A percentile compares a stretch with the other conserved stretches of the same genome.
Conservation (phyloP, 345 rosid species). For the Anacardium occidentale region DNA sequence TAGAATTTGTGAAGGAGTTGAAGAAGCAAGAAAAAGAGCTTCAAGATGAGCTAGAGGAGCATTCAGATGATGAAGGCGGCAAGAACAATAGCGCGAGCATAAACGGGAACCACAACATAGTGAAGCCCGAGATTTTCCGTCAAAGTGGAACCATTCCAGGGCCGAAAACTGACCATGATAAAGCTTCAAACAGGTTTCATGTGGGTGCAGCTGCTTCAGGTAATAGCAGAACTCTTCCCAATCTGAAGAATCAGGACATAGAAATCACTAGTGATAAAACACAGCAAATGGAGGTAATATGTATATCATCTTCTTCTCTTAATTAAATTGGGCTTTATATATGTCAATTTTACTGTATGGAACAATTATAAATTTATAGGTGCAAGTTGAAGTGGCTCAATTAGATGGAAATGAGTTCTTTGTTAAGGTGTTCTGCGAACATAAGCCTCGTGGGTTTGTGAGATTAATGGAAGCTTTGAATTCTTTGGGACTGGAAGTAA, state of each 20-base stretch:
- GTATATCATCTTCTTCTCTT: background rate
- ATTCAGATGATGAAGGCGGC: slow-evolving; percentile 61
- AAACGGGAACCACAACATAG: slow-evolving; percentile 24
- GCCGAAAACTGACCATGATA: slow-evolving; percentile 24
- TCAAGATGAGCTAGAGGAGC: slow-evolving; percentile 80
- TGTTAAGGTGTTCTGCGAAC: slow-evolving; percentile 87
- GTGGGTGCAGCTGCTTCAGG: slow-evolving; percentile 31
- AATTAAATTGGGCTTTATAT: background rate
- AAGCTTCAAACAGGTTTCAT: slow-evolving; percentile 32
- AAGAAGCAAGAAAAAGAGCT: slow-evolving; percentile 73
- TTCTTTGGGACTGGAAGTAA: slow-evolving; percentile 82
- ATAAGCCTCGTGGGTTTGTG: slow-evolving; percentile 76
- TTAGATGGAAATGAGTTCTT: slow-evolving; percentile 81
- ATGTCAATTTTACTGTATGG: background rate
- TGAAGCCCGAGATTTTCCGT: slow-evolving; percentile 34
- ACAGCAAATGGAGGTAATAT: slow-evolving; percentile 90
- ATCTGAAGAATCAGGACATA: slow-evolving; percentile 48
- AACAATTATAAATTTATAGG: slow-evolving; percentile 35
- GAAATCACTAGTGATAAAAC: slow-evolving; percentile 54
- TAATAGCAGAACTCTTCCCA: slow-evolving; percentile 30
- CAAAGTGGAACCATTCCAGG: slow-evolving; percentile 40
- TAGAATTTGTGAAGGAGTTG: slow-evolving; percentile 80
- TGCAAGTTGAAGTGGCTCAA: slow-evolving; percentile 88
- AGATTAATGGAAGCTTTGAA: slow-evolving; percentile 82
- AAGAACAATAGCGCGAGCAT: slow-evolving; percentile 31